Conservation (phyloP, 2,329 filamentous ascomycete genomes). For the Elsinoe fawcettii region DNA sequence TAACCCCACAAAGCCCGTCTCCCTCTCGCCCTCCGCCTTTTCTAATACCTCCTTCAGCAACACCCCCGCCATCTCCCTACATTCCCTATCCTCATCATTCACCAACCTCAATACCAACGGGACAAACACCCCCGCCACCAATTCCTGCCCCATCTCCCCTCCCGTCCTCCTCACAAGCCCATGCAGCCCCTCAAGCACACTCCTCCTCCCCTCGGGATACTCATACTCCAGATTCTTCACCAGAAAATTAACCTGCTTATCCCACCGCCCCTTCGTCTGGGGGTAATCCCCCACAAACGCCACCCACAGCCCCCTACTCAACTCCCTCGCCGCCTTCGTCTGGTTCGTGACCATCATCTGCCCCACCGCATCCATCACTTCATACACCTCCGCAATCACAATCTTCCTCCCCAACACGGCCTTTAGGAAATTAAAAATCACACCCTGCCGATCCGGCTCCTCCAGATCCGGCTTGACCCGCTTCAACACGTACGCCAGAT, state of each 20-base stretch:
- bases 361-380: slow-evolving; percentile 80
- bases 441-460: slow-evolving; percentile 82
- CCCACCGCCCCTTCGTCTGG: slow-evolving; percentile 80
- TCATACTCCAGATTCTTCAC: slow-evolving; percentile 87
- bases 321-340: slow-evolving; percentile 75
- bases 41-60: slow-evolving; percentile 75
- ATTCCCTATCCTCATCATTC: slow-evolving; percentile 82
- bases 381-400: slow-evolving; percentile 80
- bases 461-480: slow-evolving; percentile 83
- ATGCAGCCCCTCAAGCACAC: slow-evolving; percentile 86
- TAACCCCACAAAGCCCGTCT: slow-evolving; percentile 61
- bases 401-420: slow-evolving; percentile 79
- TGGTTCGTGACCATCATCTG: slow-evolving; percentile 95
- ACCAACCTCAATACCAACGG: slow-evolving; percentile 77
- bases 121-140: slow-evolving; percentile 73
- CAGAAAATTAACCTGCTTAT: slow-evolving; percentile 81
- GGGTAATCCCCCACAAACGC: slow-evolving; percentile 94
- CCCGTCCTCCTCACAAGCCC: slow-evolving; percentile 79
- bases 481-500: slow-evolving; percentile 73
- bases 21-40: slow-evolving; percentile 64
- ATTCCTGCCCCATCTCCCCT: slow-evolving; percentile 72
- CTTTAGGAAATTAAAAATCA: slow-evolving; percentile 90
- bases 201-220: slow-evolving; percentile 78
- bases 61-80: slow-evolving; percentile 70
- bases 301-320: slow-evolving; percentile 82